These are phyloP conservation scores for Lactarius sanguifluus DNA, from an alignment of 768 basidiomycete genomes.

Conservation along the genomic window DNA sequence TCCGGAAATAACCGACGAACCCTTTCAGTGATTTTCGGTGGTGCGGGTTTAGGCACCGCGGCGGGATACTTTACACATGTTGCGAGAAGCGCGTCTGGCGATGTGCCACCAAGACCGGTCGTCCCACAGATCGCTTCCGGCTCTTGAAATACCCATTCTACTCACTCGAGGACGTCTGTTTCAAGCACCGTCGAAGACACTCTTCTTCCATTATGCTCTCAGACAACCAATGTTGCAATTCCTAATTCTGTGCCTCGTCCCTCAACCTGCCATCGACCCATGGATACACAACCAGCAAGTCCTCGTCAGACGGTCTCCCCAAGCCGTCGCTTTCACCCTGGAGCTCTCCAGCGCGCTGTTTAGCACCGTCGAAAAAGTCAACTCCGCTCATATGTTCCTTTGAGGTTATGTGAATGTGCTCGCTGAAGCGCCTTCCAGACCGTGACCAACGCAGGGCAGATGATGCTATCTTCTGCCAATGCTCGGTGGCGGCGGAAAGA, in stretches of 20 bases:
- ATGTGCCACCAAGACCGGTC: slow-evolving; percentile 45
- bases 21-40: slow-evolving; percentile 63
- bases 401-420: slow-evolving; percentile 57
- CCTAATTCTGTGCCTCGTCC: slow-evolving; percentile 37
- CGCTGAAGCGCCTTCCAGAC: slow-evolving; percentile 54
- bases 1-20: slow-evolving; percentile 7
- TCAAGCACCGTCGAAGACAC: not conserved
- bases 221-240: slow-evolving; percentile 21
- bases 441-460: slow-evolving; percentile 46
- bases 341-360: slow-evolving; percentile 26
- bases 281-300: slow-evolving; percentile 37
- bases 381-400: slow-evolving; percentile 78
- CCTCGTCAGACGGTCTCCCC: slow-evolving; percentile 30
- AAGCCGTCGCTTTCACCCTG: slow-evolving; percentile 17
- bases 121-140: slow-evolving; percentile 35
- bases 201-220: slow-evolving; percentile 8
- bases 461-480: slow-evolving; percentile 50
- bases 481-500: slow-evolving; percentile 37
- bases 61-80: slow-evolving; percentile 61
- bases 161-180: slow-evolving; percentile 7
- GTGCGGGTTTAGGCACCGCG: slow-evolving; percentile 64
- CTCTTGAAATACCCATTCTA: slow-evolving; percentile 17
- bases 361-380: slow-evolving; percentile 66
- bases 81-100: slow-evolving; percentile 51
- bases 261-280: slow-evolving; percentile 39